A percentile compares a stretch with the other conserved stretches of the same genome.
These are phyloP conservation scores for Ogataea angusta DNA, from an alignment of 805 yeast species.

Conservation along the genomic window DNA sequence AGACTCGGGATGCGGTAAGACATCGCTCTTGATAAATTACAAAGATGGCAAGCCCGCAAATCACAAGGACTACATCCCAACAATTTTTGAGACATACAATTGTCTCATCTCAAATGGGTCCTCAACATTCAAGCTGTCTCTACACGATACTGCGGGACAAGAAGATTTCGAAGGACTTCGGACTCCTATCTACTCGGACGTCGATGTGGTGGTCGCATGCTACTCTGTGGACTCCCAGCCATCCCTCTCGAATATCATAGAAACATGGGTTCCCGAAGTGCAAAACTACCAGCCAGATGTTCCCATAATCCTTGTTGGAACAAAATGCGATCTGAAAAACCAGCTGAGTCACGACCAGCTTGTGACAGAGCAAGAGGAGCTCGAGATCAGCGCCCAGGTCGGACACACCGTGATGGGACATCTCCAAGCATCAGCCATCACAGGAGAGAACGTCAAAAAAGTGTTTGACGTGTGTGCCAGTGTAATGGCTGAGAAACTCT, in stretches of 20 bases:
- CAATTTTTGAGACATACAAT: slow-evolving; percentile 72
- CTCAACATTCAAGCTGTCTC: slow-evolving; percentile 35
- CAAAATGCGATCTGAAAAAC: slow-evolving; percentile 57
- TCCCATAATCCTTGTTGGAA: slow-evolving; percentile 74
- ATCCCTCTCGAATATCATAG: slow-evolving; percentile 68
- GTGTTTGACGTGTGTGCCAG: slow-evolving; percentile 55
- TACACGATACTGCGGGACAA: slow-evolving; percentile 78
- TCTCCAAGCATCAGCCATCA: slow-evolving; percentile 73
- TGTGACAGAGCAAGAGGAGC: slow-evolving; percentile 38
- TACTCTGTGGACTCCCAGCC: slow-evolving; percentile 60
- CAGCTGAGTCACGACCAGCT: slow-evolving; percentile 21
- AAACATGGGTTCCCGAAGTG: slow-evolving; percentile 81
- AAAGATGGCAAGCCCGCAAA: slow-evolving; percentile 69
- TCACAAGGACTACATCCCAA: slow-evolving; percentile 58
- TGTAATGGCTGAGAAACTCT: slow-evolving; percentile 15
- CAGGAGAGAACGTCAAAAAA: slow-evolving; percentile 56
- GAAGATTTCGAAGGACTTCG: slow-evolving; percentile 81
- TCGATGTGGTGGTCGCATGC: slow-evolving; percentile 66
- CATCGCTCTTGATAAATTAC: slow-evolving; percentile 59
- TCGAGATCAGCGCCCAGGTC: slow-evolving; percentile 51
- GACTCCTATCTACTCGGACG: slow-evolving; percentile 76
- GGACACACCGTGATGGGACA: slow-evolving; percentile 45
- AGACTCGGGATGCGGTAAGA: slow-evolving; percentile 90
- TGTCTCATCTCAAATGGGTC: slow-evolving; percentile 28
- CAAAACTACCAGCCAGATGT: slow-evolving; percentile 73